These are phyloP conservation scores for Hortaea sp. DNA, from an alignment of 2,329 filamentous ascomycete species.

Conservation along the genomic window DNA sequence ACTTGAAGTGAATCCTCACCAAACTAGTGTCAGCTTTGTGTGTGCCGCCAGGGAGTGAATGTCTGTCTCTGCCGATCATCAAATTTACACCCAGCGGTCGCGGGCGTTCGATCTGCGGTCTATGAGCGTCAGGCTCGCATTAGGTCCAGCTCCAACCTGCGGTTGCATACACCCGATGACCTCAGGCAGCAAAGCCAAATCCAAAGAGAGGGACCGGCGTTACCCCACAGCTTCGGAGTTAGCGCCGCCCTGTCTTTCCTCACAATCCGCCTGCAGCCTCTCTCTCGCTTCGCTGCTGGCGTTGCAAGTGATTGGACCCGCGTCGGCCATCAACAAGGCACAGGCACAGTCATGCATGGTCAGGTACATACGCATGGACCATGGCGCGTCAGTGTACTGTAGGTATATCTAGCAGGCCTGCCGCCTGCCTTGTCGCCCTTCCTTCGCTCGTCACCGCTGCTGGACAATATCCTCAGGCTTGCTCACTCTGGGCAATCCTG, in stretches of 20 bases:
- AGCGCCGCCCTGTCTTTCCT: too few species aligned
- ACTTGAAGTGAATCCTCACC: neutral
- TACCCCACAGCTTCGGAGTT: too few species aligned
- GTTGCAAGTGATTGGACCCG: conserved; percentile 5
- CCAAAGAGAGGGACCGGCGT: too few species aligned
- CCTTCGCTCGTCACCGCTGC: neutral
- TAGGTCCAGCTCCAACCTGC: too few species aligned
- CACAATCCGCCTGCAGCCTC: too few species aligned
- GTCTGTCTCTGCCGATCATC: too few species aligned
- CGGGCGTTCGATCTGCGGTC: too few species aligned
- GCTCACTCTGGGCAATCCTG: conserved; percentile 14
- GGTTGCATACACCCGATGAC: too few species aligned
- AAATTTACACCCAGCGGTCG: too few species aligned
- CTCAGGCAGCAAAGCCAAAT: too few species aligned
- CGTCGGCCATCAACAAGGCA: conserved; percentile 22
- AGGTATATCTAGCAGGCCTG: neutral
- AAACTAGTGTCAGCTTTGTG: neutral
- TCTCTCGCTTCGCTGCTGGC: too few species aligned
- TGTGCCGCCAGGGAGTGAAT: neutral
- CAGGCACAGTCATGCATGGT: neutral
- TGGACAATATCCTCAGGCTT: neutral
- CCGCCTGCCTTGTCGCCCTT: neutral
- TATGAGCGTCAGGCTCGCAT: too few species aligned
- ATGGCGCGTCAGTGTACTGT: neutral
- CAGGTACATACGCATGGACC: conserved; percentile 9